Conservation (phyloP, 2,329 filamentous ascomycete genomes). For the Colletotrichum eleusines region DNA sequence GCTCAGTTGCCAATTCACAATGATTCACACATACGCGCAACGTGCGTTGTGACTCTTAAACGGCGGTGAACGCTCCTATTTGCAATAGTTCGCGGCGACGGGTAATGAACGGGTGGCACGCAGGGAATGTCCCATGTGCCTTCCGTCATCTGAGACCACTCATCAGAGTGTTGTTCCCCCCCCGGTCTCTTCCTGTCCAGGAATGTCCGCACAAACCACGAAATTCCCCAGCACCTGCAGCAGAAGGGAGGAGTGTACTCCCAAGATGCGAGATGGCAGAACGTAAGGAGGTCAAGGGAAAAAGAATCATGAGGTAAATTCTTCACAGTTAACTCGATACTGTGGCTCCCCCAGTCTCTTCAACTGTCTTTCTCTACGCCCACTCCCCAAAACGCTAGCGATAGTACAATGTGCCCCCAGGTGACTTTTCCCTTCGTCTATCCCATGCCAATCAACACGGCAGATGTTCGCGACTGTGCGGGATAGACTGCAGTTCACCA, state of each 20-base stretch:
- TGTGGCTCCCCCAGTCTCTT: constrained; percentile 11
- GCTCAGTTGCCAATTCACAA: constrained; percentile 31
- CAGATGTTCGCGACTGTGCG: constrained; percentile 1
- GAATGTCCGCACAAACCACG: constrained; percentile 18
- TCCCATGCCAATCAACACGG: neutral
- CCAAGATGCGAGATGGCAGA: neutral
- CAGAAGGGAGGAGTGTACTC: constrained; percentile 10
- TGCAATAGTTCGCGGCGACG: neutral
- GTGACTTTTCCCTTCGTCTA: constrained; percentile 3
- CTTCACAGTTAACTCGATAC: constrained; percentile 35
- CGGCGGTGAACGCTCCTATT: constrained; percentile 33
- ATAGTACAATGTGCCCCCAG: neutral
- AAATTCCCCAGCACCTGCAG: neutral
- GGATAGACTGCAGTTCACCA: neutral
- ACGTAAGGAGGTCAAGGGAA: neutral
- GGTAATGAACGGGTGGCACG: neutral
- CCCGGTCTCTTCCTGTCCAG: constrained; percentile 5
- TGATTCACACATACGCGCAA: constrained; percentile 28
- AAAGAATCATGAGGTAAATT: neutral
- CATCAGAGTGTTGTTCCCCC: neutral
- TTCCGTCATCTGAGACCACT: constrained; percentile 37
- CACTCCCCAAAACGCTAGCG: constrained; percentile 7
- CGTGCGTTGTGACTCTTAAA: constrained; percentile 33
- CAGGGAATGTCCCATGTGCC: neutral
- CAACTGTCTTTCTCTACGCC: neutral